Percentiles rank a stretch among this genome's conserved stretches.
These are phyloP conservation scores for Sphaerulina populicola DNA, from an alignment of 2,329 filamentous ascomycete genomes.

Conservation along the genomic window DNA sequence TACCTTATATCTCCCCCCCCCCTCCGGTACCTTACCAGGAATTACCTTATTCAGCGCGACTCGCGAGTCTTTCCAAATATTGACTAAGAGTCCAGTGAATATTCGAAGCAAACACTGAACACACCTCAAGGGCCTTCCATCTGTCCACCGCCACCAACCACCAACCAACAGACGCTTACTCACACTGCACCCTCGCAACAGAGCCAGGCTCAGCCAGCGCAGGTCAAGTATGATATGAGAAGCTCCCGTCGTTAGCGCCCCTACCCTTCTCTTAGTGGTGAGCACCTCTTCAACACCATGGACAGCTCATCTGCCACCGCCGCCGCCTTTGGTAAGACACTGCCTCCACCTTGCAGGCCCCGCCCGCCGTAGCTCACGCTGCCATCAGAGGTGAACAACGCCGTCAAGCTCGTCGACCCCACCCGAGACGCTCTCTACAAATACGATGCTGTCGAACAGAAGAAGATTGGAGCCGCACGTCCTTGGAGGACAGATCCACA, in stretches of 20 bases:
- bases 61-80: too few relatives aligned
- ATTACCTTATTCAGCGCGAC: too few relatives aligned
- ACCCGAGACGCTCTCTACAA: constrained; percentile 84
- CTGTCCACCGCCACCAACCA: not conserved
- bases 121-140: too few relatives aligned
- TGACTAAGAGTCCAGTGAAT: too few relatives aligned
- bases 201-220: too few relatives aligned
- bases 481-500: constrained; percentile 74
- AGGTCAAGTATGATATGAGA: constrained; percentile 21
- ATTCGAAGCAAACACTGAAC: too few relatives aligned
- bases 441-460: constrained; percentile 64
- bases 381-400: constrained; percentile 75
- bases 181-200: not conserved
- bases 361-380: not conserved
- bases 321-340: constrained; percentile 6
- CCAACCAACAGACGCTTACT: not conserved
- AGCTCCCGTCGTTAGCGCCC: constrained; percentile 3
- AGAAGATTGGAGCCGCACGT: constrained; percentile 52
- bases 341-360: not conserved
- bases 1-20: too few relatives aligned
- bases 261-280: constrained; percentile 2
- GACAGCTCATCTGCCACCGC: constrained; percentile 32
- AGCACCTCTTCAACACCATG: not conserved
- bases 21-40: too few relatives aligned
- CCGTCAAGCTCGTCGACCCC: constrained; percentile 69